A percentile compares a stretch with the other conserved stretches of the same genome.
These are phyloP conservation scores for Limonomyces culmigenus DNA, from an alignment of 1,284 basidiomycete genomes.

Conservation along the genomic window DNA sequence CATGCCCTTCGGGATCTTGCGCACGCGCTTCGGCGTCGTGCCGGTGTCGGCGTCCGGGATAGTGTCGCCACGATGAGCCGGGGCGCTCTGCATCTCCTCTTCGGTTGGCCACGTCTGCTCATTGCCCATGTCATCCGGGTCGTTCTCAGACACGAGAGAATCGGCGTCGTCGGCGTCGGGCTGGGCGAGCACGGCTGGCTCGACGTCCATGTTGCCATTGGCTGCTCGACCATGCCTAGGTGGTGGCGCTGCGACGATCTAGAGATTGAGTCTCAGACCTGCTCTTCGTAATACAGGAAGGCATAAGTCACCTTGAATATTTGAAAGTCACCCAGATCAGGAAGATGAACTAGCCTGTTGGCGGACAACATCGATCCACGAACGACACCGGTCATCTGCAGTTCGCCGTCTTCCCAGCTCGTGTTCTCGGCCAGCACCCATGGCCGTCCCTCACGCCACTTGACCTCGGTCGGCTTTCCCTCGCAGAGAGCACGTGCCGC, in stretches of 20 bases:
- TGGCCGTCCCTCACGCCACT: slow-evolving; percentile 71
- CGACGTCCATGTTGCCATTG: slow-evolving; percentile 62
- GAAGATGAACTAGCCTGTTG: slow-evolving; percentile 79
- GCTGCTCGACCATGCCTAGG: slow-evolving; percentile 22
- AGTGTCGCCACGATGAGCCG: slow-evolving; percentile 11
- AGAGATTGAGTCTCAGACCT: slow-evolving; percentile 7
- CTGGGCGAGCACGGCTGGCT: slow-evolving; percentile 37
- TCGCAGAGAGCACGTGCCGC: slow-evolving; percentile 66
- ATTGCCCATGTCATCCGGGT: slow-evolving; percentile 77
- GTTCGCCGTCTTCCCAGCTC: slow-evolving; percentile 30
- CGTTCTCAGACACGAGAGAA: slow-evolving; percentile 78
- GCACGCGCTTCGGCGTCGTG: slow-evolving; percentile 60
- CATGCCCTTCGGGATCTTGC: slow-evolving; percentile 74
- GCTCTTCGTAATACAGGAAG: too few relatives aligned
- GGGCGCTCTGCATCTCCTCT: slow-evolving; percentile 66
- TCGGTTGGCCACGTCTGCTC: slow-evolving; percentile 99
- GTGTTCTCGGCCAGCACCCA: slow-evolving; percentile 67
- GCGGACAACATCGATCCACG: slow-evolving; percentile 69
- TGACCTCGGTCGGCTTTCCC: slow-evolving; percentile 56
- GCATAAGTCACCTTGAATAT: slow-evolving; percentile 46
- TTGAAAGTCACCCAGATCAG: slow-evolving; percentile 81
- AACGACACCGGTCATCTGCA: slow-evolving; percentile 74
- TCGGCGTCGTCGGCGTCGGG: slow-evolving; percentile 60
- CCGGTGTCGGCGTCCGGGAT: slow-evolving; percentile 50
- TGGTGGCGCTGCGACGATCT: slow-evolving; percentile 51